phyloP scores from a whole-genome alignment of 441 rosid genomes.

The Adansonia gregorii region DNA sequence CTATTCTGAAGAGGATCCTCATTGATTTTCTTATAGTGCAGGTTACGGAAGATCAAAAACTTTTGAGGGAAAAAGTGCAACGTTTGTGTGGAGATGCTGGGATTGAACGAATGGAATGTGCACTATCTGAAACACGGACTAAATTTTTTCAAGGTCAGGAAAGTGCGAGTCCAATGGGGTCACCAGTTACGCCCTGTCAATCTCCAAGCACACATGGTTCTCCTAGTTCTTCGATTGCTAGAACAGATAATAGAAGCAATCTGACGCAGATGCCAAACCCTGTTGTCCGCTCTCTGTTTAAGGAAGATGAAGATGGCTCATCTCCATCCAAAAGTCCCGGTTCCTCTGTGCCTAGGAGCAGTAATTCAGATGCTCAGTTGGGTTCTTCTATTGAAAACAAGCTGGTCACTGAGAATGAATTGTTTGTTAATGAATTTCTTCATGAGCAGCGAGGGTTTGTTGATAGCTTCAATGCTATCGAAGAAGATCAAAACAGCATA shows the following conservation, averaged over 20 bases:
- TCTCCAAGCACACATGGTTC: conserved; percentile 51
- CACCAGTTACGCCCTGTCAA: conserved; percentile 44
- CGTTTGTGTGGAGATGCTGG: conserved; percentile 85
- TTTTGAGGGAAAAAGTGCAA: conserved; percentile 78
- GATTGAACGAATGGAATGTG: conserved; percentile 75
- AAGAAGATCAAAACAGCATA: conserved; percentile 48
- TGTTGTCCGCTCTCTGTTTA: conserved; percentile 69
- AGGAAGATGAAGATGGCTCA: conserved; percentile 46
- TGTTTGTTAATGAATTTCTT: conserved; percentile 71
- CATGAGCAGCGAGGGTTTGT: conserved; percentile 55
- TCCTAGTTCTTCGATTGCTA: conserved; percentile 39
- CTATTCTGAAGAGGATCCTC: not conserved
- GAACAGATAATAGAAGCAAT: conserved; percentile 36
- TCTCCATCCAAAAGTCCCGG: conserved; percentile 36
- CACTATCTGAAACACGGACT: conserved; percentile 68
- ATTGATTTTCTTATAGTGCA: conserved; percentile 35
- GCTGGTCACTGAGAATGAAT: conserved; percentile 63
- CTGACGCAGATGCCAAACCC: conserved; percentile 47
- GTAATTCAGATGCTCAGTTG: conserved; percentile 31
- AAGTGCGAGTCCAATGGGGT: conserved; percentile 64
- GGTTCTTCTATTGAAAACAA: conserved; percentile 35
- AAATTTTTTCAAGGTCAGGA: conserved; percentile 61
- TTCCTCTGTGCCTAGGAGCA: conserved; percentile 40
- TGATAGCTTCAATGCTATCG: conserved; percentile 41
- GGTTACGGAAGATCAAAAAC: conserved; percentile 87